Evolutionary conservation across 2,329 filamentous ascomycete genomes (phyloP).

Genomic region (Clarireedia monteithiana): DNA sequence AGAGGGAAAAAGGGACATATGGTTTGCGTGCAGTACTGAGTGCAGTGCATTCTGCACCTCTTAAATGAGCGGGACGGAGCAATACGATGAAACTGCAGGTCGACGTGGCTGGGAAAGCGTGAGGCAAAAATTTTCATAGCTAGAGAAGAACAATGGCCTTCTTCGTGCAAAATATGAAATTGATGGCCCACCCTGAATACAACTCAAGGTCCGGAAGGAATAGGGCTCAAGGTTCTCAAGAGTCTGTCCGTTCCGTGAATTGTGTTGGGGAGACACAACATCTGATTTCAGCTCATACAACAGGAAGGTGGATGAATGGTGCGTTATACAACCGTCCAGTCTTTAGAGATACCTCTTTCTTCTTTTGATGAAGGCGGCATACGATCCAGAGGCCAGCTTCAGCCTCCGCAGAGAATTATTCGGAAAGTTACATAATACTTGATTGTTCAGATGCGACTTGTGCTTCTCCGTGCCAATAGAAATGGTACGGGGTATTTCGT

Average conservation of each 20-base stretch:
- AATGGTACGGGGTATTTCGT: too few relatives aligned
- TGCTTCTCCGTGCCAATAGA: too few relatives aligned
- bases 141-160: background rate
- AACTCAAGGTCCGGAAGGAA: background rate
- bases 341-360: background rate
- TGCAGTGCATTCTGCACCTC: too few relatives aligned
- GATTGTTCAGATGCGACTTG: too few relatives aligned
- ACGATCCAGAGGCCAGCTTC: background rate
- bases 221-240: background rate
- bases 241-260: background rate
- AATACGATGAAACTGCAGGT: background rate
- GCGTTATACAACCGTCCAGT: background rate
- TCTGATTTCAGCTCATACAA: slow-evolving; percentile 1
- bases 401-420: background rate
- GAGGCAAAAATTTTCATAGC: background rate
- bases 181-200: background rate
- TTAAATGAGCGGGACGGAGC: background rate
- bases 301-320: slow-evolving; percentile 4
- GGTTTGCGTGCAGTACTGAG: background rate
- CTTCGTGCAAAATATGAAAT: background rate
- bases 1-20: background rate
- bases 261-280: background rate
- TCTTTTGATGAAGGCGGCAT: background rate
- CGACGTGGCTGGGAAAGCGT: background rate
- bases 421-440: background rate